Conservation (phyloP, 768 basidiomycete species). For the Lactarius sanguifluus region DNA sequence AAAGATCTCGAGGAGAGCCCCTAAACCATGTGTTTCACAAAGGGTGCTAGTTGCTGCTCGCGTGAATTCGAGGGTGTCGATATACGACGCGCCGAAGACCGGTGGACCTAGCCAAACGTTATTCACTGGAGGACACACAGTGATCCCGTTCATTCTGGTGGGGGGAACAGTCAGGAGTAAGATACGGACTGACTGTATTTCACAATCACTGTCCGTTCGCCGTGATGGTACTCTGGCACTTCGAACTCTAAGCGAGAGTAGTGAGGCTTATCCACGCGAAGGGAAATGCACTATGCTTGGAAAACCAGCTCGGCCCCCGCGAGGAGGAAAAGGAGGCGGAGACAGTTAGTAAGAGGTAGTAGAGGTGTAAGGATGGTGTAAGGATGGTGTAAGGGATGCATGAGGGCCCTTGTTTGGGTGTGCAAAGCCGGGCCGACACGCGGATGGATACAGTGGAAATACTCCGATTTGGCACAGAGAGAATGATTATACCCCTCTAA, state of each 20-base stretch:
- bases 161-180: not conserved
- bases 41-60: not conserved
- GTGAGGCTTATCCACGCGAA: not conserved
- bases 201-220: not conserved
- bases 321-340: not conserved
- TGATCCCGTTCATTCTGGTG: not conserved
- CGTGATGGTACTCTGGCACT: not conserved
- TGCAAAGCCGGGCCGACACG: slow-evolving; percentile 2
- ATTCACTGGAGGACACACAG: not conserved
- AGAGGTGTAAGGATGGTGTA: not conserved
- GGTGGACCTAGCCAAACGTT: not conserved
- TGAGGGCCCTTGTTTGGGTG: not conserved
- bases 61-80: not conserved
- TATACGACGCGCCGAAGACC: not conserved
- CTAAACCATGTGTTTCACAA: not conserved
- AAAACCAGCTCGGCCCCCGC: not conserved
- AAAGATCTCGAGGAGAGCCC: not conserved
- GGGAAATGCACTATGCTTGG: not conserved
- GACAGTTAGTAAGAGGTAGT: not conserved
- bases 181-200: not conserved
- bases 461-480: too few species aligned
- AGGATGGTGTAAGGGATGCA: too few species aligned
- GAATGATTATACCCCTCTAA: not conserved
- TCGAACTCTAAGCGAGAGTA: not conserved
- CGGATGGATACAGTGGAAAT: not conserved